phyloP scores from a whole-genome alignment of 2,329 filamentous ascomycete species.

The Ilyonectria sp. region DNA sequence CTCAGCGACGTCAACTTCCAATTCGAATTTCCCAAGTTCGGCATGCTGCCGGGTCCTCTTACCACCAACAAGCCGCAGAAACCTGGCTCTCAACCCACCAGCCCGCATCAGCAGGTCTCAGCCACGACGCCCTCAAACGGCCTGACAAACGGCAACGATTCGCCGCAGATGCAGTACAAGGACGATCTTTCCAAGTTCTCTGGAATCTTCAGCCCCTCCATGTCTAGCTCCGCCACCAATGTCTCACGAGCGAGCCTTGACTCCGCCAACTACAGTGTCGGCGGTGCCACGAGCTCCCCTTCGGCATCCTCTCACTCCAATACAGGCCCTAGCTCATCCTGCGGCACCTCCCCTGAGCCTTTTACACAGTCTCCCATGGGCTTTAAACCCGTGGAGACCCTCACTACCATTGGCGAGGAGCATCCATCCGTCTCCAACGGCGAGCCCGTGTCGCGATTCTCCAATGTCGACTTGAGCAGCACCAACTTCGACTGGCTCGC shows the following conservation, averaged over 20 bases:
- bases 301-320: slow-evolving; percentile 75
- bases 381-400: slow-evolving; percentile 74
- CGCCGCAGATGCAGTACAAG: slow-evolving; percentile 53
- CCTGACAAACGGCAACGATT: slow-evolving; percentile 45
- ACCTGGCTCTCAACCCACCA: slow-evolving; percentile 51
- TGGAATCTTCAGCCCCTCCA: slow-evolving; percentile 72
- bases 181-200: slow-evolving; percentile 70
- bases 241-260: slow-evolving; percentile 67
- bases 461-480: slow-evolving; percentile 59
- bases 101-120: slow-evolving; percentile 47
- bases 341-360: slow-evolving; percentile 84
- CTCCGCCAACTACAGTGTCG: slow-evolving; percentile 63
- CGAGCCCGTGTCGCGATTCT: slow-evolving; percentile 53
- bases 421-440: slow-evolving; percentile 60
- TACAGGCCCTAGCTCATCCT: slow-evolving; percentile 74
- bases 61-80: slow-evolving; percentile 47
- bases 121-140: slow-evolving; percentile 49
- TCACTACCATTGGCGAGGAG: slow-evolving; percentile 78
- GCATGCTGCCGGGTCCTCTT: slow-evolving; percentile 72
- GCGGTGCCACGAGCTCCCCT: slow-evolving; percentile 74
- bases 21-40: slow-evolving; percentile 97
- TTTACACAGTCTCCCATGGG: slow-evolving; percentile 78
- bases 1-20: slow-evolving; percentile 86
- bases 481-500: slow-evolving; percentile 81
- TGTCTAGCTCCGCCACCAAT: slow-evolving; percentile 61